phyloP scores from a whole-genome alignment of 306 rosid genomes.

The Cicer bijugum region DNA sequence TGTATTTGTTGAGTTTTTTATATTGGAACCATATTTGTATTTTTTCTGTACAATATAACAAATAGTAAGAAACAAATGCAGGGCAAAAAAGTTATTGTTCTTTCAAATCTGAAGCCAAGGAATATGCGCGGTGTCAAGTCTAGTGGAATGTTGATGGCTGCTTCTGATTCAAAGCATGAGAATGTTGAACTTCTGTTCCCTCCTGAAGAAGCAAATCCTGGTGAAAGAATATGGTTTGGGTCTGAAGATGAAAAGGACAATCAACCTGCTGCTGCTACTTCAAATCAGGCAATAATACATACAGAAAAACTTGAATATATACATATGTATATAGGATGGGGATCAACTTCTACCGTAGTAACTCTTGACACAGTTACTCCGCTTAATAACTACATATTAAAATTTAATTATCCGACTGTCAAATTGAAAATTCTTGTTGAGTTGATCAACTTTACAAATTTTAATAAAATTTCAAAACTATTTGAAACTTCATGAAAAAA shows the following conservation, averaged over 20 bases:
- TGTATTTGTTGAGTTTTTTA: conserved; percentile 29
- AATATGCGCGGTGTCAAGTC: conserved; percentile 97
- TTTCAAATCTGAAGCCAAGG: conserved; percentile 87
- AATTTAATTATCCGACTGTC: background rate
- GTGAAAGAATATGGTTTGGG: conserved; percentile 95
- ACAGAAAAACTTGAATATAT: background rate
- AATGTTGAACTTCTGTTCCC: conserved; percentile 90
- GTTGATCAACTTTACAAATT: background rate
- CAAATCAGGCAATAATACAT: conserved; percentile 68
- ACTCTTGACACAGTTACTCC: too few relatives aligned
- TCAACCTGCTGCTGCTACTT: conserved; percentile 74
- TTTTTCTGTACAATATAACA: conserved; percentile 10
- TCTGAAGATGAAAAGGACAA: conserved; percentile 61
- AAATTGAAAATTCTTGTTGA: background rate
- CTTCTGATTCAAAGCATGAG: conserved; percentile 82
- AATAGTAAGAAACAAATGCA: conserved; percentile 39
- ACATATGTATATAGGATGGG: too few relatives aligned
- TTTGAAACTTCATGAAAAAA: background rate
- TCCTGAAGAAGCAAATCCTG: conserved; percentile 76
- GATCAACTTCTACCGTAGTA: too few relatives aligned
- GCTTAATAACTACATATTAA: too few relatives aligned
- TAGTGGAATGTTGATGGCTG: conserved; percentile 95
- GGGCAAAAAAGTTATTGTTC: conserved; percentile 79
- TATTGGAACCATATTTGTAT: conserved; percentile 5
- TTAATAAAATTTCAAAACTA: background rate